These are phyloP conservation scores for Gremmenia infestans DNA, from an alignment of 2,329 filamentous ascomycete genomes.

Conservation along the genomic window DNA sequence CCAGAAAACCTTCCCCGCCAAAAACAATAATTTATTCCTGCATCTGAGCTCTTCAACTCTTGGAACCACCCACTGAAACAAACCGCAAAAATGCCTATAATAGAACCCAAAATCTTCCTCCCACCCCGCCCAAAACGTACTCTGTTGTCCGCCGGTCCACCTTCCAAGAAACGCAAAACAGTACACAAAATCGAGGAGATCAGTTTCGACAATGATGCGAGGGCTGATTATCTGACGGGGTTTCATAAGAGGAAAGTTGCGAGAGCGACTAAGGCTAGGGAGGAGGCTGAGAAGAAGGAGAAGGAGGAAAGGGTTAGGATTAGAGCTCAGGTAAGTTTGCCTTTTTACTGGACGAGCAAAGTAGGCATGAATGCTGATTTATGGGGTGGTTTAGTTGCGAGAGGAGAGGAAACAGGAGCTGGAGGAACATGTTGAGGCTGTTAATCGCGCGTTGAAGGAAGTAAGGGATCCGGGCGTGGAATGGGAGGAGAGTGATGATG, in stretches of 20 bases:
- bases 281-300: slow-evolving; percentile 70
- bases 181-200: slow-evolving; percentile 65
- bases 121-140: slow-evolving; percentile 51
- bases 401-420: slow-evolving; percentile 79
- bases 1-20: slow-evolving; percentile 3
- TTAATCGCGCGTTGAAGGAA: slow-evolving; percentile 51
- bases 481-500: slow-evolving; percentile 36
- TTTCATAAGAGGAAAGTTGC: slow-evolving; percentile 95
- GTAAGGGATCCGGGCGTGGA: slow-evolving; percentile 39
- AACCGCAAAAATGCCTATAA: slow-evolving; percentile 3
- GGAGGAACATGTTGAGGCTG: slow-evolving; percentile 72
- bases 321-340: slow-evolving; percentile 63
- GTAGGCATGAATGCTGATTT: slow-evolving; percentile 10
- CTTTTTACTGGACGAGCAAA: background rate
- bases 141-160: slow-evolving; percentile 38
- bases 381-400: slow-evolving; percentile 56
- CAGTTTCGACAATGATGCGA: slow-evolving; percentile 73
- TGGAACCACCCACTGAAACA: background rate
- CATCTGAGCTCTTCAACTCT: background rate
- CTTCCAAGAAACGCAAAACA: slow-evolving; percentile 63
- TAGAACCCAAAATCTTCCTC: slow-evolving; percentile 43
- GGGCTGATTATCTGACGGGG: slow-evolving; percentile 85
- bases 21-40: background rate
- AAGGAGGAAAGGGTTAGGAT: slow-evolving; percentile 70
- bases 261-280: slow-evolving; percentile 78